Evolutionary conservation across 1,284 basidiomycete genomes (phyloP).

Genomic region (Megacollybia platyphylla): DNA sequence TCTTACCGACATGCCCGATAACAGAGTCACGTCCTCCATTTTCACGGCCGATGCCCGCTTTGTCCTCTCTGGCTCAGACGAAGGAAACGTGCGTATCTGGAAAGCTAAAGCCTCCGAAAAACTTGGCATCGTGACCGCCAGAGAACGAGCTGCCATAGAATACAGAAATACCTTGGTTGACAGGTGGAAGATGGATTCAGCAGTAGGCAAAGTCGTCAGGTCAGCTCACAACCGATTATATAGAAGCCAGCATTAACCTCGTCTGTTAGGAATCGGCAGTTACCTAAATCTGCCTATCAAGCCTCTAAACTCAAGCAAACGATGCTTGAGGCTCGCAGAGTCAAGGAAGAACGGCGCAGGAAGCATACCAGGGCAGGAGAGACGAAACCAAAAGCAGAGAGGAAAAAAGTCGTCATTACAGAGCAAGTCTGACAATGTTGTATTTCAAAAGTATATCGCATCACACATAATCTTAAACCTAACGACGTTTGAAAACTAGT

Average conservation of each 20-base stretch:
- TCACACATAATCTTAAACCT: no score
- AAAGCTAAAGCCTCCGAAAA: constrained; percentile 91
- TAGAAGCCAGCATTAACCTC: constrained; percentile 2
- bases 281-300: constrained; percentile 86
- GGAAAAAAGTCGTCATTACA: constrained; percentile 72
- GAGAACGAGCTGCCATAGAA: constrained; percentile 87
- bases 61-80: constrained; percentile 89
- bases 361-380: constrained; percentile 80
- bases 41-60: constrained; percentile 91
- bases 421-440: constrained; percentile 47
- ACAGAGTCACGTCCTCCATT: constrained; percentile 57
- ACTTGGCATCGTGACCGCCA: constrained; percentile 83
- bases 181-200: constrained; percentile 78
- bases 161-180: constrained; percentile 85
- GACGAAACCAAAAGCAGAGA: constrained; percentile 85
- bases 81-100: constrained; percentile 96
- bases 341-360: constrained; percentile 90
- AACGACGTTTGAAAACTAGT: not conserved
- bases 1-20: constrained; percentile 14
- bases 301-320: constrained; percentile 82
- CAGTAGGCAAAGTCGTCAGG: constrained; percentile 78
- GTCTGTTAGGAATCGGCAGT: constrained; percentile 56
- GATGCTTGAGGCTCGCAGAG: constrained; percentile 82
- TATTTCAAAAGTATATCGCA: not conserved
- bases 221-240: constrained; percentile 20